Conservation (phyloP, 2,329 filamentous ascomycete genomes). For the Exophiala sp. region DNA sequence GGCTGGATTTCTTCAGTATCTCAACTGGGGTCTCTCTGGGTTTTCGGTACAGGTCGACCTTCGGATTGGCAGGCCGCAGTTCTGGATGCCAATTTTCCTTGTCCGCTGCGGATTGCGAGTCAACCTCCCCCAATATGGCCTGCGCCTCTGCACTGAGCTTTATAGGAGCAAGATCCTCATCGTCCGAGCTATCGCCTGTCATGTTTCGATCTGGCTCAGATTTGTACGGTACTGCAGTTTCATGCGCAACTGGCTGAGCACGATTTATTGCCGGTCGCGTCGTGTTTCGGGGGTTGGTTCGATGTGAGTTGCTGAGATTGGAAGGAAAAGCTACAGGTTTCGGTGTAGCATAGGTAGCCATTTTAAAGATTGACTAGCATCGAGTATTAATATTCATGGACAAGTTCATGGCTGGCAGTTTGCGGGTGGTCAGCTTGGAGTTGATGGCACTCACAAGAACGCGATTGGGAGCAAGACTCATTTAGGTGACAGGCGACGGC, state of each 20-base stretch:
- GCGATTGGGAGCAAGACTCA: neutral
- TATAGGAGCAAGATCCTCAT: slow-evolving; percentile 85
- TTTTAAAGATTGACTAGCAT: slow-evolving; percentile 15
- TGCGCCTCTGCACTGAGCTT: slow-evolving; percentile 91
- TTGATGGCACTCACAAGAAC: neutral
- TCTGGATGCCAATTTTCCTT: slow-evolving; percentile 26
- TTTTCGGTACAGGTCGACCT: slow-evolving; percentile 12
- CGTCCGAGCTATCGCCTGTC: slow-evolving; percentile 82
- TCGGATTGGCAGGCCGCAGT: slow-evolving; percentile 1
- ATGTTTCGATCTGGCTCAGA: slow-evolving; percentile 8
- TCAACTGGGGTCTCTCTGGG: slow-evolving; percentile 19
- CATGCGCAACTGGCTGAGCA: slow-evolving; percentile 6
- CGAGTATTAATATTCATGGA: slow-evolving; percentile 14
- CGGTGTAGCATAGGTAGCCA: slow-evolving; percentile 35
- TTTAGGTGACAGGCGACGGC: neutral
- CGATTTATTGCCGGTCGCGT: slow-evolving; percentile 15
- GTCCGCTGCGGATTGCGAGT: slow-evolving; percentile 45
- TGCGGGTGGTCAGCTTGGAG: neutral
- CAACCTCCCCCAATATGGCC: slow-evolving; percentile 62
- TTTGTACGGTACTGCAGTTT: neutral
- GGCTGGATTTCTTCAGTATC: slow-evolving; percentile 35
- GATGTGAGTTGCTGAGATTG: slow-evolving; percentile 34
- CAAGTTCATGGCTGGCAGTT: slow-evolving; percentile 11
- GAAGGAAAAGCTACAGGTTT: slow-evolving; percentile 36
- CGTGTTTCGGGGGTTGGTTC: slow-evolving; percentile 34